Conservation (phyloP, 228 moss, liverwort and hornwort species). For the Sphagnum fallax region DNA sequence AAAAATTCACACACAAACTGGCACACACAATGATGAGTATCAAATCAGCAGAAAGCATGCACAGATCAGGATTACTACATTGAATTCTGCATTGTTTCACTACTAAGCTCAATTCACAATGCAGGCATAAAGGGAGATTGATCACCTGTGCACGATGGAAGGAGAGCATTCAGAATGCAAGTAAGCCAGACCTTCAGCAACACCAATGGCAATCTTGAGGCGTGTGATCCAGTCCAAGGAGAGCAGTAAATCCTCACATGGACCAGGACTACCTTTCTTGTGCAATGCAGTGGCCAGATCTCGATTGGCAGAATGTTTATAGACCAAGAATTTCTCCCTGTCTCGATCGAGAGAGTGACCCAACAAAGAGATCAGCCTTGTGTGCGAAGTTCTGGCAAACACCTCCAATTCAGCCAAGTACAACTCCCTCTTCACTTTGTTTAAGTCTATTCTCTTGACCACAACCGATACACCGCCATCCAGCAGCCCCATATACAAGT, state of each 20-base stretch:
- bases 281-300: conserved; percentile 83
- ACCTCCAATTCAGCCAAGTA: conserved; percentile 80
- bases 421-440: conserved; percentile 59
- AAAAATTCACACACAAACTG: not conserved
- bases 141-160: conserved; percentile 82
- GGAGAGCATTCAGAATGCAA: conserved; percentile 84
- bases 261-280: conserved; percentile 58
- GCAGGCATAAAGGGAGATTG: not conserved
- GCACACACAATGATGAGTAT: not conserved
- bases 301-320: conserved; percentile 73
- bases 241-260: conserved; percentile 71
- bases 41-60: not conserved
- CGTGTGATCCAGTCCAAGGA: conserved; percentile 97
- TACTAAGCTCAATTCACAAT: not conserved
- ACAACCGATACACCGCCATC: conserved; percentile 53
- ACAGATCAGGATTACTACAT: not conserved
- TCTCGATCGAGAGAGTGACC: conserved; percentile 91
- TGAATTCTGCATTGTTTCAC: not conserved
- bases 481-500: conserved; percentile 72
- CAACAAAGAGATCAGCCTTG: conserved; percentile 62
- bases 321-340: conserved; percentile 85
- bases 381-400: conserved; percentile 61
- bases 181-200: conserved; percentile 77
- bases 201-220: conserved; percentile 88
- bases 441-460: conserved; percentile 76